Evolutionary conservation across 768 basidiomycete genomes (phyloP), one percentile per base, ranked within the genome.

Genomic region (Lepiota brunneoincarnata): DNA sequence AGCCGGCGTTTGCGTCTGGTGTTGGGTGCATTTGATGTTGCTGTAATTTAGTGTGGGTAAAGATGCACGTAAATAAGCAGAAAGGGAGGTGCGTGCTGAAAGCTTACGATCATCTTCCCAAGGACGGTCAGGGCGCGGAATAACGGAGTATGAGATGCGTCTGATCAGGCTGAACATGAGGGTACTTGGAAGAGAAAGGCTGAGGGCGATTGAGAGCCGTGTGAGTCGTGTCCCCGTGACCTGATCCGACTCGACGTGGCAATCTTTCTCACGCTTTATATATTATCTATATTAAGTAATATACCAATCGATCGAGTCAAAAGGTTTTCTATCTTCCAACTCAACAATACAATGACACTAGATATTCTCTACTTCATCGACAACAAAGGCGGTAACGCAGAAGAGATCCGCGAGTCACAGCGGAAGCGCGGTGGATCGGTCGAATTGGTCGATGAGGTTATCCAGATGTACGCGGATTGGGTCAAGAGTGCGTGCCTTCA

Each of bases 371-470:
- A 76, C 51, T 93, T 93, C 61, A 90, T 93, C 60, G 86, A 91
- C 64, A 82, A 72, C 72, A 93, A 93, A 67, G 97, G 95, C 21
- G 97, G 97, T 34, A 91, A 97, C 73, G 84, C 95, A 14, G 86
- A 89, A 60, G 82, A 86, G 65, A 94, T 98, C 58, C 77, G 88
- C 53, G 93, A 93, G 63, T 98, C 95, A 3, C 96, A 99, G 75
- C 77, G 85, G 63, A 94, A 92, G 72, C 83, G 97, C 44, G 91
- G 90, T 9, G 86, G 93, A 52, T 80, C 89, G 17, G 91, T 91
- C 48, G 95, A 94, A 69, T 69, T 97, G 60, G 95, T 98, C 14
- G 94, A 98, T 70, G 93, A 98, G 69, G 82, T 98, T 55, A 86
- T 98, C 55, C 82, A 83, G 64, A 86, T 95, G 84, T 97, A 98